Evolutionary conservation across 2,329 filamentous ascomycete genomes (phyloP), one percentile per base, ranked within the genome.

Genomic region (Pseudogymnoascus sp.): DNA sequence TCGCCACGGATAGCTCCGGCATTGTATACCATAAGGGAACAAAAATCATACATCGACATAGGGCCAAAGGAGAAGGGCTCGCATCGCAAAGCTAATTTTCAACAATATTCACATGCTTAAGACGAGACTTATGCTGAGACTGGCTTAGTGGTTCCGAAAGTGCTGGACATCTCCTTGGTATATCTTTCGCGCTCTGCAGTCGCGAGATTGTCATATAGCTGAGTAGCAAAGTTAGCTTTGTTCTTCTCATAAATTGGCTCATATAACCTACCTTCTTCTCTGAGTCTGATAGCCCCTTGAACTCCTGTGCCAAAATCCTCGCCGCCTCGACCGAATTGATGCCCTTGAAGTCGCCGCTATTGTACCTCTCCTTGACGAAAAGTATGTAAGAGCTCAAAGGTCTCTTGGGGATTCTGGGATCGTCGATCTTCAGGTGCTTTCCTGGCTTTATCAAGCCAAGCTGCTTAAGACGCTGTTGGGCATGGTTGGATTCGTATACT

Each of bases 401-500:
- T 1, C 64, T 64, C 71, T 81, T 84, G 58, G 81, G 77, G 12
- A 71, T 68, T 59, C 86, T 80, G 9, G 83, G 78, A 68, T 89
- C 86, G 4, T 74, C 64, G 61, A 88, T 77, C 5, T 65, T 48
- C 68, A 68, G 2, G 66, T 39, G 9, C 62, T 66, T 55, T 61
- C 66, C 39, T 66, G 9, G 2, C 12, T 9, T 33, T 25, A 29
- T 35, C 59, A 33, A 27, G n/a, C 35, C 39, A 67, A 59, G 61
- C 25, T 38, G 63, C 33, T 62, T 66, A 33, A 73, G 62, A 17
- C 31, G 39, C 29, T 39, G 63, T 38, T 86, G 82, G 9, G 86
- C 86, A 9, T 66, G 69, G 71, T 89, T 89, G 62, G 86, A 86
- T 2, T 76, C 63, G 51, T 75, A 75, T 67, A 89, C 87, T 68